Conservation (phyloP, 2,329 filamentous ascomycete species). For the Alternaria dauci region DNA sequence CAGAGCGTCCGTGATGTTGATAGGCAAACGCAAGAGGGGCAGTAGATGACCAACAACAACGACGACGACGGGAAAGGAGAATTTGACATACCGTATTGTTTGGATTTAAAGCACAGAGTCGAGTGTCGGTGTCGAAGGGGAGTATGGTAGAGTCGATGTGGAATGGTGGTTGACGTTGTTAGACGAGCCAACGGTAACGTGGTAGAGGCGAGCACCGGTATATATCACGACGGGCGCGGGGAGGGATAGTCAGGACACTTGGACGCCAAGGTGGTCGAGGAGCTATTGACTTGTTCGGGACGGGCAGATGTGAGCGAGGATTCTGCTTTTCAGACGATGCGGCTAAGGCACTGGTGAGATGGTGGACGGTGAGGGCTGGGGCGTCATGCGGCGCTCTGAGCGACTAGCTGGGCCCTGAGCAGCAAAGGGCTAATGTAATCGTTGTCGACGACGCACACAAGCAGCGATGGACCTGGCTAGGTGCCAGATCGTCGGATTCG, state of each 20-base stretch:
- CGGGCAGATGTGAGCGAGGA: conserved; percentile 43
- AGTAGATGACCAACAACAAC: neutral
- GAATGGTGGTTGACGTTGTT: conserved; percentile 26
- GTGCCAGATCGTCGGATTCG: conserved; percentile 53
- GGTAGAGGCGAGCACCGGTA: conserved; percentile 42
- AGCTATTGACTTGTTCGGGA: conserved; percentile 47
- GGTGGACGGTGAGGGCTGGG: conserved; percentile 42
- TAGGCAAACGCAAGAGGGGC: conserved; percentile 1
- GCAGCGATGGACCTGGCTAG: conserved; percentile 41
- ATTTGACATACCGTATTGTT: conserved; percentile 14
- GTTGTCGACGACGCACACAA: conserved; percentile 36
- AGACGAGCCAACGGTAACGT: conserved; percentile 39
- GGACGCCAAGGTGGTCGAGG: conserved; percentile 45
- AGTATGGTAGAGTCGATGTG: conserved; percentile 18
- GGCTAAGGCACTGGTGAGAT: conserved; percentile 48
- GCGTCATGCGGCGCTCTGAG: conserved; percentile 47
- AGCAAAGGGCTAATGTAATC: conserved; percentile 48
- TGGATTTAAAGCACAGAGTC: conserved; percentile 15
- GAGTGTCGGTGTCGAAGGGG: neutral
- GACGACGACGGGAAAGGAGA: neutral
- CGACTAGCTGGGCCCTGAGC: conserved; percentile 43
- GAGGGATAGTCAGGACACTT: conserved; percentile 33
- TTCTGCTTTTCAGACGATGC: conserved; percentile 49
- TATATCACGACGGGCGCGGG: conserved; percentile 45
- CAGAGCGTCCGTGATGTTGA: neutral